Evolutionary conservation across 2,329 filamentous ascomycete genomes (phyloP).

Genomic region (Fusarium sp.): DNA sequence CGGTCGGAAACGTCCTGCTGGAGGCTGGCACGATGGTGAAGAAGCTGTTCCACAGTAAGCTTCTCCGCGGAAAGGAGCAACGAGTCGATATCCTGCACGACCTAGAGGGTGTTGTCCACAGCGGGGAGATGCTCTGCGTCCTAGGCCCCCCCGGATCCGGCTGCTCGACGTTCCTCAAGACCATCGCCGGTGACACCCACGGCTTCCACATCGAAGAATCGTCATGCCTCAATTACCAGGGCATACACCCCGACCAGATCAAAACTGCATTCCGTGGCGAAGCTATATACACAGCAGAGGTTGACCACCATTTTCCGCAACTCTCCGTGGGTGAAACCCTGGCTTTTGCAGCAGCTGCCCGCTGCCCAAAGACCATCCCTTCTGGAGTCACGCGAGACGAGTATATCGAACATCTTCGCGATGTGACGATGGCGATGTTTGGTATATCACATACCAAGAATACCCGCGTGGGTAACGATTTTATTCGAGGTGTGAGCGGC

Average conservation of each 20-base stretch:
- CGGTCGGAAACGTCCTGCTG: conserved; percentile 41
- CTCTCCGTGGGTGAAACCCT: conserved; percentile 82
- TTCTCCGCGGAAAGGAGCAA: conserved; percentile 57
- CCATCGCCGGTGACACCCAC: conserved; percentile 82
- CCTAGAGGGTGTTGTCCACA: conserved; percentile 73
- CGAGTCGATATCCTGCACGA: conserved; percentile 73
- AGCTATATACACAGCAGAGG: conserved; percentile 85
- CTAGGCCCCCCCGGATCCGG: conserved; percentile 76
- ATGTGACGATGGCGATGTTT: conserved; percentile 78
- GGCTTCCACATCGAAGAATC: conserved; percentile 76
- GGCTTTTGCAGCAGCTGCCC: conserved; percentile 78
- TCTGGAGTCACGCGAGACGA: conserved; percentile 62
- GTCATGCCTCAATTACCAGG: conserved; percentile 79
- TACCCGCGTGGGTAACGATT: conserved; percentile 78
- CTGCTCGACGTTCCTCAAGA: conserved; percentile 85
- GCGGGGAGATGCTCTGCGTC: conserved; percentile 80
- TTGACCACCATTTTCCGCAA: conserved; percentile 82
- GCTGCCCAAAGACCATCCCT: conserved; percentile 71
- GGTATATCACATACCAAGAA: conserved; percentile 77
- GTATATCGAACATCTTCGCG: conserved; percentile 71
- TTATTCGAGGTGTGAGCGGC: conserved; percentile 67
- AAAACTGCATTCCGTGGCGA: conserved; percentile 80
- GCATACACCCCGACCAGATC: conserved; percentile 77
- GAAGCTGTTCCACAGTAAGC: background rate
- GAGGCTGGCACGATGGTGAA: conserved; percentile 30